Conservation (phyloP, 192 early-diverging fungal genomes). For the Lunasporangiospora selenospora region DNA sequence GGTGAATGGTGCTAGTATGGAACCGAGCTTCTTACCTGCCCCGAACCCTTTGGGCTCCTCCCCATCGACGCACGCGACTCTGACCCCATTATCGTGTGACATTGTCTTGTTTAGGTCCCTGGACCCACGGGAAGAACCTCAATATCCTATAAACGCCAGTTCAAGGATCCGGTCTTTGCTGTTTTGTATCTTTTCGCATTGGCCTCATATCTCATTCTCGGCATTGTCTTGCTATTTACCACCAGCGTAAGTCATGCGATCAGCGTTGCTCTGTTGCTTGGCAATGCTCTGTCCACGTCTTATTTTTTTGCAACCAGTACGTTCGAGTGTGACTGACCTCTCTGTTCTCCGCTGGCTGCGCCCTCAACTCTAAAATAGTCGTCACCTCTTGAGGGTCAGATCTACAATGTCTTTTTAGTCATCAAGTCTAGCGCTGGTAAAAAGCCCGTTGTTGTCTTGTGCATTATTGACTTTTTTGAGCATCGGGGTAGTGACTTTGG, state of each 20-base stretch:
- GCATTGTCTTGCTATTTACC: conserved; percentile 54
- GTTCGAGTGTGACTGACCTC: not conserved
- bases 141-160: conserved; percentile 51
- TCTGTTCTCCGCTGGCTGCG: not conserved
- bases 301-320: not conserved
- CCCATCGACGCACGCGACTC: too few relatives aligned
- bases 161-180: conserved; percentile 59
- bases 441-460: too few relatives aligned
- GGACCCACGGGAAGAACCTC: conserved; percentile 51
- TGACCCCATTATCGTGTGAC: too few relatives aligned
- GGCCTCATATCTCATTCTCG: conserved; percentile 45
- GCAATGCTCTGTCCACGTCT: not conserved
- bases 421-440: conserved; percentile 60
- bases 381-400: conserved; percentile 36
- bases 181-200: conserved; percentile 47
- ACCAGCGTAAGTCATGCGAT: conserved; percentile 52
- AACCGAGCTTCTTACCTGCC: conserved; percentile 5
- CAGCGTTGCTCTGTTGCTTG: not conserved
- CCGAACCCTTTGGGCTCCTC: not conserved
- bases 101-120: too few relatives aligned
- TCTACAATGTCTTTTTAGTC: conserved; percentile 48
- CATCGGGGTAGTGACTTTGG: too few relatives aligned
- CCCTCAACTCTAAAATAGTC: conserved; percentile 5
- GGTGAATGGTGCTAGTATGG: too few relatives aligned
- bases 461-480: too few relatives aligned